phyloP scores from a whole-genome alignment of 352 stramenopile species.

The Phytophthora vignae region DNA sequence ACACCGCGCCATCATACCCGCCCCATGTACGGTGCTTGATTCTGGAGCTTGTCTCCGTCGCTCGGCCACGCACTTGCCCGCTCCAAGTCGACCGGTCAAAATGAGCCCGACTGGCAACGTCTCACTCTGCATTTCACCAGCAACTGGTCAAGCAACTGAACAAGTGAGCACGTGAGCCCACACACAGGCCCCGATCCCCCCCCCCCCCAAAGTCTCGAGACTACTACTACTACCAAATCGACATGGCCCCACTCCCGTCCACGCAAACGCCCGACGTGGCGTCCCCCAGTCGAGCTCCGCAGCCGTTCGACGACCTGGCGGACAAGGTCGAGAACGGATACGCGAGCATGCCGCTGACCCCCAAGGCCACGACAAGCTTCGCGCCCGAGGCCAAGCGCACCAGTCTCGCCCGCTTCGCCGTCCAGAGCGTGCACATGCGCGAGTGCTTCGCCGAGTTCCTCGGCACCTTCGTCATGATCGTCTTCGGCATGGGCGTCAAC shows the following conservation, averaged over 20 bases:
- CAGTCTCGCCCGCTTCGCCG: slow-evolving; percentile 40
- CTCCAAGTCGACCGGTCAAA: not conserved
- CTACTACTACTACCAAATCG: not conserved
- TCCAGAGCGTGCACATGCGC: slow-evolving; percentile 34
- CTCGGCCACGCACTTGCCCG: slow-evolving; percentile 2
- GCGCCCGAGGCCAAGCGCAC: slow-evolving; percentile 37
- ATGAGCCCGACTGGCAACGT: not conserved
- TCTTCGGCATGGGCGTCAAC: slow-evolving; percentile 60
- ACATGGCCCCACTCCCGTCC: not conserved
- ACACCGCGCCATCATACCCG: not conserved
- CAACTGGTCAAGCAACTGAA: not conserved
- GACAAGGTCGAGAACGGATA: slow-evolving; percentile 33
- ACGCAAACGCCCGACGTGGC: slow-evolving; percentile 6
- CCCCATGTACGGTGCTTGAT: not conserved
- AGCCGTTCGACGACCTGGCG: slow-evolving; percentile 5
- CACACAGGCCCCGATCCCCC: not conserved
- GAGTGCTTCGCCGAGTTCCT: slow-evolving; percentile 55
- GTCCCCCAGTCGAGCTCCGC: not conserved
- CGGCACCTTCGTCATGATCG: slow-evolving; percentile 57
- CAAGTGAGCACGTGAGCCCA: slow-evolving; percentile 6
- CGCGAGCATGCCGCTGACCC: slow-evolving; percentile 42
- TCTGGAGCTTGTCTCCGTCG: not conserved
- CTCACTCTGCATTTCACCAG: slow-evolving; percentile 4
- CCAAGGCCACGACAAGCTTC: slow-evolving; percentile 47
- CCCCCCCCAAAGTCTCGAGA: not conserved